Base-by-base conservation (phyloP, 108 stramenopile species). In the Cyclotella distinguenda region DNA sequence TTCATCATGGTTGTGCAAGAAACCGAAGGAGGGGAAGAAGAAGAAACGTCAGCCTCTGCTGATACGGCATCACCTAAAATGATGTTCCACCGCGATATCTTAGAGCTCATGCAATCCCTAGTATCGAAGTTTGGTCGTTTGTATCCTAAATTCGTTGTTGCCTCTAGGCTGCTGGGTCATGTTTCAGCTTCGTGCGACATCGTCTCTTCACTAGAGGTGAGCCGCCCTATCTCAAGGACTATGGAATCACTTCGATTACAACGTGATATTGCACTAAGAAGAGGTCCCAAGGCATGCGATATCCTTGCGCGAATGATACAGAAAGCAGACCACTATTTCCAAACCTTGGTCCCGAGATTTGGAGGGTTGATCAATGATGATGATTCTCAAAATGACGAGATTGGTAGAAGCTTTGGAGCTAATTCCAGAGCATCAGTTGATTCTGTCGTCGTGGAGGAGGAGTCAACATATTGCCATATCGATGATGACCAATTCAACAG, bases 151-250 rank as follows among this genome's bases (percentile, higher is more conserved):
- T 75, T 63, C 43, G 35, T 33, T n/a, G 74, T 75, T 27, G 74
- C 74, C 18, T 75, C 66, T 16, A 38, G 74, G 28, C 47, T 68
- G 28, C 60, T 75, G 55, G 54, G 60, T 60, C 61, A 75, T 40
- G 32, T 63, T 30, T 57, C 54, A 0, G 28, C 35, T 28, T 19
- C 40, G 30, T 32, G 13, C 1, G 30, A 53, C n/a, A 48, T 3
- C 19, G 47, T 23, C 23, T 18, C 23, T 18, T 45, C 60, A 50
- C 18, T 64, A n/a, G 22, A 25, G 30, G 6, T 10, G 4, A 25
- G 27, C 30, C 7, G 30, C 5, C 11, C 8, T 7, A 22, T 8
- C 6, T 28, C 11, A 30, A 0, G 34, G 18, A 26, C 61, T 36
- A 56, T 60, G 45, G 38, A 44, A 36, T 1, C 39, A 28, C 42